These are phyloP conservation scores for Phaeophleospora eucalypticola DNA, from an alignment of 2,329 filamentous ascomycete species.

Conservation along the genomic window DNA sequence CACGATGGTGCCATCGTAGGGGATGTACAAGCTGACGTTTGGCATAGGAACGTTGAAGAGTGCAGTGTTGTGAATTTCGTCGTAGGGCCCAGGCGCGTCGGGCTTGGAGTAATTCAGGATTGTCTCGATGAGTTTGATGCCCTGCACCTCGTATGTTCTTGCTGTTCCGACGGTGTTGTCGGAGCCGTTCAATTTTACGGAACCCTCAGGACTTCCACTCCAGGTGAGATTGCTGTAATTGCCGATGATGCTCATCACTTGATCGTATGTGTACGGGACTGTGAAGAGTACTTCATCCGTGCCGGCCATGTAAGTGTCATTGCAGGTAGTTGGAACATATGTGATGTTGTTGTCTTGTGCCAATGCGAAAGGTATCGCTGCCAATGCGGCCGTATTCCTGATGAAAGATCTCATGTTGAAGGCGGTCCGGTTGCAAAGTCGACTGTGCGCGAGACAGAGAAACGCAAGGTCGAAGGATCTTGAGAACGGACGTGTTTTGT, in stretches of 20 bases:
- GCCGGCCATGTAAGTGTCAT: constrained; percentile 10
- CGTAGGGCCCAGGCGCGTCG: constrained; percentile 13
- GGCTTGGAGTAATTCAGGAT: constrained; percentile 18
- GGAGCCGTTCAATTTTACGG: constrained; percentile 18
- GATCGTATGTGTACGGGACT: constrained; percentile 22
- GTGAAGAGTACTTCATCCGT: constrained; percentile 18
- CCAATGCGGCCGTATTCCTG: not conserved
- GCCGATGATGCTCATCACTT: constrained; percentile 21
- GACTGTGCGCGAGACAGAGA: not conserved
- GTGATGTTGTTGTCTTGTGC: constrained; percentile 5
- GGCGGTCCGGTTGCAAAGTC: too few species aligned
- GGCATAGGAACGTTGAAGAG: constrained; percentile 9
- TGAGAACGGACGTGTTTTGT: not conserved
- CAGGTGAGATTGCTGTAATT: constrained; percentile 23
- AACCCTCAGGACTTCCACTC: constrained; percentile 11
- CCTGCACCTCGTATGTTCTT: constrained; percentile 14
- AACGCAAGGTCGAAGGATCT: not conserved
- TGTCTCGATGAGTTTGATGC: constrained; percentile 19
- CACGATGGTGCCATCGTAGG: constrained; percentile 13
- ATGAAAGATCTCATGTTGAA: constrained; percentile 9
- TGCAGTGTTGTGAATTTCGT: constrained; percentile 20
- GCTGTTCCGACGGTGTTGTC: constrained; percentile 16
- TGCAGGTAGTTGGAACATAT: constrained; percentile 13
- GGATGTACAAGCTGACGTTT: constrained; percentile 14
- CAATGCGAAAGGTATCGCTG: not conserved